Base-by-base conservation (phyloP, 1,139 yeast genomes). In the Lodderomyces parapsilosis region DNA sequence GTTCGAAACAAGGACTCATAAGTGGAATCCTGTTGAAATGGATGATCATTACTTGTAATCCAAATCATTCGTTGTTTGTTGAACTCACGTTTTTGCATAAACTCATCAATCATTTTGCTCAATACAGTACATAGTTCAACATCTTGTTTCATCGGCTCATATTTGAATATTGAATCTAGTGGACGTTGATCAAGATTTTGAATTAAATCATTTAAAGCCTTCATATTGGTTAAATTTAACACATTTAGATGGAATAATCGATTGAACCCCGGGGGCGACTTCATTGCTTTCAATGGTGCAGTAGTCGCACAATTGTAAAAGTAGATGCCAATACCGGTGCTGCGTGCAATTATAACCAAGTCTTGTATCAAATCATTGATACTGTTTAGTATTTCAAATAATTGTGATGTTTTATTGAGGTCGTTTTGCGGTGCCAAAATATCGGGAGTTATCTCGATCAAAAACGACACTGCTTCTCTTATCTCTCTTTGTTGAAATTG, bases 241-340 rank as follows among this genome's bases (percentile, higher is more conserved):
- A 63, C 68, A 47, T 66, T 65, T 36, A 73, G 55, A 6, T 66
- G 53, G 45, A 71, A 71, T 18, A 72, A 44, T 41, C 60, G 58
- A 36, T 54, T 53, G 30, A 72, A 54, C 1, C 66, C 68, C 0
- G 58, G 31, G 4, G 43, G 42, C 6, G 34, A 30, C 18, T 38
- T 39, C 43, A 48, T 36, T 17, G 44, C 36, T 23, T 39, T 41
- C 18, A 52, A 35, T 1, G 43, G 39, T 11, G 42, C 6, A 4
- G 63, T 45, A 48, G 55, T 48, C 40, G 51, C 59, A 49, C 81
- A 69, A 52, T 83, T 79, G 60, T 79, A 80, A 20, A 85, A 58
- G 53, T 80, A 83, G 39, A 85, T 73, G 0, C 90, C 91, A 28
- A 84, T 65, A 0, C 89, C 90, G 0, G 89, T 80, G 45, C 70